Base-by-base conservation (phyloP, 139 green algal species). In the Gonium pectorale region DNA sequence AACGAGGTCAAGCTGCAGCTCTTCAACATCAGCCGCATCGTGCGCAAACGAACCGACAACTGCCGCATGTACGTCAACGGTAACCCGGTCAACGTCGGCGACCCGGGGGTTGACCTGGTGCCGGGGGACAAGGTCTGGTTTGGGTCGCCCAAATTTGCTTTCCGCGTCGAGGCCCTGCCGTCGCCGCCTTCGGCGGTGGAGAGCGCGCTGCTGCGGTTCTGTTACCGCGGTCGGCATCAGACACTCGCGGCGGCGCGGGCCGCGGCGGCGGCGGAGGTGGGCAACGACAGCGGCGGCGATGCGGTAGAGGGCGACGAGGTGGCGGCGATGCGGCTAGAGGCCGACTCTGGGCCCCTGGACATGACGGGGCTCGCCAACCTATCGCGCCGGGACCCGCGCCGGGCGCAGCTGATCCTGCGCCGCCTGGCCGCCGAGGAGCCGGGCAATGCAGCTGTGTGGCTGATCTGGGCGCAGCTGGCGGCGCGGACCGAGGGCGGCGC, bases 381-480 rank as follows among this genome's bases (percentile, higher is more conserved):
- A 21, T 43, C 38, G 9, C 51, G 66, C 15, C 49, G 59, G 19
- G 24, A 80, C 29, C 41, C 72, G 0, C 46, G 35, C 24, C 63
- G 44, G 5, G 84, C 69, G 0, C 78, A 87, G 52, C 2, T 22
- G 22, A 2, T 67, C 38, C 77, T 91, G 6, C 56, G 66, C 13
- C 49, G 22, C 43, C 64, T 89, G 27, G 43, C 60, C 26, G 66
- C 70, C 29, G 68, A 38, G 63, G 33, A 80, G 2, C 81, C 77
- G 15, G 64, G 38, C 24, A 68, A 85, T 29, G 52, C 81, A 13
- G 83, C 64, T 1, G 69, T 81, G 2, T 91, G 88, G 88, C 82
- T 91, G n/a, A 43, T 92, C 0, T 94, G 93, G 92, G 89, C 92
- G 22, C 93, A 96, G 83, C 49, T 94, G 44, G 86, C 88, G 31